These are phyloP conservation scores for Lactifluus subvellereus DNA, from an alignment of 768 basidiomycete genomes.

Conservation along the genomic window DNA sequence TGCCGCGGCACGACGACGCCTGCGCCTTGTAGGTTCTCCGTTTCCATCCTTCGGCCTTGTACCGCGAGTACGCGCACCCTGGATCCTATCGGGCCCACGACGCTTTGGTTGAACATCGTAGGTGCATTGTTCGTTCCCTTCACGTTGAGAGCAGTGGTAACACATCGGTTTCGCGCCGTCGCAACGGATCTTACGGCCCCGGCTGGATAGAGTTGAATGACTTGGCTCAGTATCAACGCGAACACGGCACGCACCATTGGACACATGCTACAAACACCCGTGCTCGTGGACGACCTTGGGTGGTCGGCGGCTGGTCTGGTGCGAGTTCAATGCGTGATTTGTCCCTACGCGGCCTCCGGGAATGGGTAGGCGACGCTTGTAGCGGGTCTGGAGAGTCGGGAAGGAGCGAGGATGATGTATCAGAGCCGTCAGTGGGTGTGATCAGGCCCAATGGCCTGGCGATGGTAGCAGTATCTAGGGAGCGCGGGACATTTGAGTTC, in stretches of 20 bases:
- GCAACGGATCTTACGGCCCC: conserved; percentile 73
- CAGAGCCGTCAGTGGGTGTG: background rate
- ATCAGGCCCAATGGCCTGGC: conserved; percentile 3
- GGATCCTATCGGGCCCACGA: conserved; percentile 71
- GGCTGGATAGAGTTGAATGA: conserved; percentile 38
- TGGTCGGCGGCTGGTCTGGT: conserved; percentile 72
- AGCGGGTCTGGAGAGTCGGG: background rate
- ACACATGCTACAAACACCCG: conserved; percentile 76
- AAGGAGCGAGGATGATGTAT: background rate
- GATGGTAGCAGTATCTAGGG: conserved; percentile 1
- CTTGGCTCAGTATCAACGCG: conserved; percentile 2
- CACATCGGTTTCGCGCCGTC: conserved; percentile 76
- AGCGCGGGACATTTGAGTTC: background rate
- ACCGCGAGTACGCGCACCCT: conserved; percentile 70
- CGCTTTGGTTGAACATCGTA: conserved; percentile 73
- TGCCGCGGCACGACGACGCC: conserved; percentile 20
- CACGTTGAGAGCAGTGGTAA: conserved; percentile 61
- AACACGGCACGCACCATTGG: conserved; percentile 51
- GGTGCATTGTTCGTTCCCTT: conserved; percentile 41
- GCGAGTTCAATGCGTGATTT: conserved; percentile 61
- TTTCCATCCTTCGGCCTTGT: conserved; percentile 38
- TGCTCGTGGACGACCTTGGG: conserved; percentile 69
- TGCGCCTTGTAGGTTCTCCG: conserved; percentile 22
- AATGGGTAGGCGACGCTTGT: background rate
- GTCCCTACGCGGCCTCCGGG: conserved; percentile 17